Evolutionary conservation across 1,139 yeast genomes (phyloP).

Genomic region (Yamadazyma spencermartinsiae): DNA sequence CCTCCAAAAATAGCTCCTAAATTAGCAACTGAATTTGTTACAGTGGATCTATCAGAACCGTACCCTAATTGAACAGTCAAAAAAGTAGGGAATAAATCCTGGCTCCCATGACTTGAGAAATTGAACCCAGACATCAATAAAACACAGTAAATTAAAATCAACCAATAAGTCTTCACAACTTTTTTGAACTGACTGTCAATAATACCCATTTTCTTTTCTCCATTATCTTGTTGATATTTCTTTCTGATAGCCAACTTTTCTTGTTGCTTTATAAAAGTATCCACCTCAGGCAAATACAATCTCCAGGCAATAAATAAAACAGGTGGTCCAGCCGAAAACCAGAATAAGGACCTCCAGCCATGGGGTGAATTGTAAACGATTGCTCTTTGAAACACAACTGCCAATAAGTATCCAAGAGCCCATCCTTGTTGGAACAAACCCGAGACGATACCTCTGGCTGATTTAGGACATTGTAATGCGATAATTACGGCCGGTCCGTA

Average conservation of each 20-base stretch:
- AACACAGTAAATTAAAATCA: slow-evolving; percentile 35
- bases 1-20: slow-evolving; percentile 42
- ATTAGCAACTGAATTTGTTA: slow-evolving; percentile 39
- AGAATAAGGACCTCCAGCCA: slow-evolving; percentile 75
- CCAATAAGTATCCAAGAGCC: slow-evolving; percentile 45
- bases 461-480: slow-evolving; percentile 37
- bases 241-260: slow-evolving; percentile 19
- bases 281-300: slow-evolving; percentile 34
- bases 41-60: slow-evolving; percentile 32
- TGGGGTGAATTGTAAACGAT: slow-evolving; percentile 32
- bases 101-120: slow-evolving; percentile 42
- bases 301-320: slow-evolving; percentile 36
- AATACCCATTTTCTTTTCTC: slow-evolving; percentile 13
- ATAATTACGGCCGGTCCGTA: slow-evolving; percentile 42
- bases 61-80: slow-evolving; percentile 30
- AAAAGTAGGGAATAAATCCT: slow-evolving; percentile 41
- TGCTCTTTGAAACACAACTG: slow-evolving; percentile 44
- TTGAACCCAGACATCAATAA: slow-evolving; percentile 47
- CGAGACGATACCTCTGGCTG: slow-evolving; percentile 40
- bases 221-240: slow-evolving; percentile 6
- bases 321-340: slow-evolving; percentile 71
- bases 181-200: slow-evolving; percentile 22
- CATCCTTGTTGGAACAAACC: slow-evolving; percentile 47
- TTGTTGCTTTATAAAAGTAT: slow-evolving; percentile 25
- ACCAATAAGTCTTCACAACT: slow-evolving; percentile 39